Evolutionary conservation across 1,284 basidiomycete genomes (phyloP), one percentile per base, ranked within the genome.

Genomic region (Hymenochaete sp.): DNA sequence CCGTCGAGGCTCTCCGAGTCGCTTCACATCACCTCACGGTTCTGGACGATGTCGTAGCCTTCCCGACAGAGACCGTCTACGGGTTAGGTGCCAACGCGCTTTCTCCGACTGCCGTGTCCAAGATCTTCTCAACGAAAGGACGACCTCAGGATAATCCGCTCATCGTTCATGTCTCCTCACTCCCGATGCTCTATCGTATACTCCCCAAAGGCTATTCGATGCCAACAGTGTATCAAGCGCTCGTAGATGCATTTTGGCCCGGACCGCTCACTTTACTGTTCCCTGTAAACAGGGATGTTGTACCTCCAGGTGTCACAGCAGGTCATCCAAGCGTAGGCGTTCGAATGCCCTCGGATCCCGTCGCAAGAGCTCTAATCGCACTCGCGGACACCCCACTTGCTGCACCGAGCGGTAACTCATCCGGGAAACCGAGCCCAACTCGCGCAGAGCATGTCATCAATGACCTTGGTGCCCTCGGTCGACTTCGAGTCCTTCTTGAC

Each of bases 31-130:
- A 72, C 51, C 68, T 83, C 24, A 56, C 62, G 37, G 52, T 65
- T 38, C 60, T 65, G 28, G 54, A 61, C 22, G 63, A 71, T 49
- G 67, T 71, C 11, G 89, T 98, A 32, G 93, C 85, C 0, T 92
- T 98, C 57, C 95, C 96, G 0, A 98, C 96, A 24, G 96, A 99
- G 65, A 98, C 96, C 0, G 96, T 99, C 18, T 98, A 98, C 62
- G 96, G 96, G 1, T 78, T 99, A 3, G 96, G 90, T 18, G 96
- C 91, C 0, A 71, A 84, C 29, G 93, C 93, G 0, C 67, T 93
- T 31, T 67, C 81, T 48, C 57, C 76, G 0, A 57, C 65, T 14
- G 92, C 93, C 6, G 74, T 79, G 3, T 61, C 71, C 1, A 73
- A 72, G 51, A 95, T 99, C 56, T 99, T 93, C 63, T 68, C 74